phyloP scores from a whole-genome alignment of 305 asterid species.

The Fraxinus dipetala region DNA sequence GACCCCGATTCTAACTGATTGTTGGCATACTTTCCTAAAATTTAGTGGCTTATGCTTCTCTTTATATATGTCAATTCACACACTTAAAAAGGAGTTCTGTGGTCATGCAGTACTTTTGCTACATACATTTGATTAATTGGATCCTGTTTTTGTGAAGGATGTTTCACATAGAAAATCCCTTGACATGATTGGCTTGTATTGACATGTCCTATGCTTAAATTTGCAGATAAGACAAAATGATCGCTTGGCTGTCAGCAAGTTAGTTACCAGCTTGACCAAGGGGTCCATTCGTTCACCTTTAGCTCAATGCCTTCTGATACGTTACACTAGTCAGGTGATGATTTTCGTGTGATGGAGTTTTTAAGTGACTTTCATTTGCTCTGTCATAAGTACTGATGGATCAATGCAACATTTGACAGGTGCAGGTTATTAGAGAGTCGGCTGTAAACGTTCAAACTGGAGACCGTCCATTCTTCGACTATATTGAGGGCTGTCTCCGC shows the following conservation, averaged over 20 bases:
- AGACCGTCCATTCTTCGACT: slow-evolving; percentile 90
- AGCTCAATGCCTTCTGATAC: slow-evolving; percentile 94
- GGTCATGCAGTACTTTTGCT: neutral
- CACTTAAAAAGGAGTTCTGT: slow-evolving; percentile 1
- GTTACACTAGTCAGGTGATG: slow-evolving; percentile 82
- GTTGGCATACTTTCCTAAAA: neutral
- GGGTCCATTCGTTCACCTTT: slow-evolving; percentile 87
- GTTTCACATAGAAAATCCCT: slow-evolving; percentile 2
- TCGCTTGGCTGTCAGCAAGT: slow-evolving; percentile 74
- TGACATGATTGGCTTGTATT: slow-evolving; percentile 18
- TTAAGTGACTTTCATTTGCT: slow-evolving; percentile 10
- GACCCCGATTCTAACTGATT: neutral
- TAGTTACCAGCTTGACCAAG: slow-evolving; percentile 87
- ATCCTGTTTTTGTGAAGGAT: neutral
- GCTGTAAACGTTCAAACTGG: slow-evolving; percentile 61
- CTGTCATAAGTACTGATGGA: slow-evolving; percentile 23
- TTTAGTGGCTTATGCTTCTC: neutral
- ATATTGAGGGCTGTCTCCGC: slow-evolving; percentile 87
- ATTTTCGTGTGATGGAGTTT: slow-evolving; percentile 18
- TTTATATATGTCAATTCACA: neutral
- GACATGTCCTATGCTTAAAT: slow-evolving; percentile 17
- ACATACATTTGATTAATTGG: slow-evolving; percentile 5
- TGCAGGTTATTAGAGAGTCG: slow-evolving; percentile 83
- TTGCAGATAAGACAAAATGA: slow-evolving; percentile 89
- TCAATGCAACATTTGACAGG: slow-evolving; percentile 18